Evolutionary conservation across 169 alveolate species (phyloP), one percentile per base, ranked within the genome.

Genomic region (Plasmodium chabaudi): DNA sequence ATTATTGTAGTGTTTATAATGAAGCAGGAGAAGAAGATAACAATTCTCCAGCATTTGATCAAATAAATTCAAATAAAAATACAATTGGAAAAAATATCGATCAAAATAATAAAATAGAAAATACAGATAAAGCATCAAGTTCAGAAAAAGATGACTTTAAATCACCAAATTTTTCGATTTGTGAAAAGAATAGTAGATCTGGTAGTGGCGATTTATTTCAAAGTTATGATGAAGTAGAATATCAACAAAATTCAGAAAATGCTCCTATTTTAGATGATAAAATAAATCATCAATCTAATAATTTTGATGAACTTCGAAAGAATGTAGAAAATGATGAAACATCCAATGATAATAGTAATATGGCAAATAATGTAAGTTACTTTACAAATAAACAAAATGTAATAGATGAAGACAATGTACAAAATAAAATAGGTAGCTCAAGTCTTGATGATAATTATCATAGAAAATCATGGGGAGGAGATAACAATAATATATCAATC

Each of bases 161-260:
- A 67, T 10, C 74, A 25, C 74, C 74, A 44, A 51, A 34, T 23
- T 51, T 51, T 51, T 13, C n/a, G 0, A 51, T 51, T 12, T 15
- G 34, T 9, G 68, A 15, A 12, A 42, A 60, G 2, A 64, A 46
- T 42, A 75, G 57, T 39, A 68, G n/a, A 12, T 9, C 59, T 12
- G 25, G 67, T 56, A 77, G 67, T 46, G 75, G 19, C 7, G 88
- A 77, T 44, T 21, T 64, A 2, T 64, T 77, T 57, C 69, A 77
- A 27, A 77, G 75, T 57, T 77, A 49, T 17, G 75, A 64, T 21
- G 88, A 77, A 77, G 49, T 12, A n/a, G 88, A 77, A 57, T 39
- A 51, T 7, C 64, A 25, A 15, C 7, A 34, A 34, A 3, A 9
- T 49, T 46, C 46, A 12, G 77, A 47, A 17, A 13, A 42, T 39